These are phyloP conservation scores for Daldinia sp. DNA, from an alignment of 2,329 filamentous ascomycete genomes.

Conservation along the genomic window DNA sequence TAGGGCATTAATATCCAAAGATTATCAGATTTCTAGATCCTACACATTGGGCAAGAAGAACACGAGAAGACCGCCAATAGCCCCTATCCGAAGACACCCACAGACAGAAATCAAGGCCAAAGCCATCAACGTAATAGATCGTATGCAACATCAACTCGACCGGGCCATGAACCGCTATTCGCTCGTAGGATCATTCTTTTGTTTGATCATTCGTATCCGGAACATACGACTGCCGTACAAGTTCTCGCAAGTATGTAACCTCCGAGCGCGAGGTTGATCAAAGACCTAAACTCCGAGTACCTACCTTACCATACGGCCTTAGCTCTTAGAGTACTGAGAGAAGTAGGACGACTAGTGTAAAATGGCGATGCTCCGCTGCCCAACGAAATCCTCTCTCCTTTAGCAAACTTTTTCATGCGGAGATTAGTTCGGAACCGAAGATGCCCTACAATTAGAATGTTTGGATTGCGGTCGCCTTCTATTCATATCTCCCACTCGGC, in stretches of 20 bases:
- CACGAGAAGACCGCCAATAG: background rate
- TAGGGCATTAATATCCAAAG: slow-evolving; percentile 17
- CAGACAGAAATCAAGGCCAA: background rate
- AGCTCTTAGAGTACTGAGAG: slow-evolving; percentile 2
- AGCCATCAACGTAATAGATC: background rate
- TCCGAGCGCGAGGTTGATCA: slow-evolving; percentile 4
- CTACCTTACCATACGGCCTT: background rate
- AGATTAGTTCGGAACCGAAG: slow-evolving; percentile 29
- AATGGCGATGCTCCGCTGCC: slow-evolving; percentile 27
- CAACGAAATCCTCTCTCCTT: slow-evolving; percentile 17
- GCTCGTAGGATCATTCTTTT: background rate
- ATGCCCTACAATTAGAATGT: background rate
- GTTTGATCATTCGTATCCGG: background rate
- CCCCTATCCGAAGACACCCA: background rate
- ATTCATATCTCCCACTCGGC: slow-evolving; percentile 14
- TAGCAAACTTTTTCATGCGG: slow-evolving; percentile 26
- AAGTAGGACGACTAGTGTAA: slow-evolving; percentile 14
- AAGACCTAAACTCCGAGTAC: slow-evolving; percentile 18
- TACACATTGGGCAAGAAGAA: slow-evolving; percentile 1
- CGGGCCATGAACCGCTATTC: background rate
- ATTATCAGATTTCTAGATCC: slow-evolving; percentile 11
- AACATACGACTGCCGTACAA: background rate
- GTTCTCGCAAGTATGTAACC: background rate
- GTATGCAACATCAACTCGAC: too few species aligned
- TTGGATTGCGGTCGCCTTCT: slow-evolving; percentile 9